phyloP scores from a whole-genome alignment of 2,329 filamentous ascomycete species.

The Blastomyces gilchristii region DNA sequence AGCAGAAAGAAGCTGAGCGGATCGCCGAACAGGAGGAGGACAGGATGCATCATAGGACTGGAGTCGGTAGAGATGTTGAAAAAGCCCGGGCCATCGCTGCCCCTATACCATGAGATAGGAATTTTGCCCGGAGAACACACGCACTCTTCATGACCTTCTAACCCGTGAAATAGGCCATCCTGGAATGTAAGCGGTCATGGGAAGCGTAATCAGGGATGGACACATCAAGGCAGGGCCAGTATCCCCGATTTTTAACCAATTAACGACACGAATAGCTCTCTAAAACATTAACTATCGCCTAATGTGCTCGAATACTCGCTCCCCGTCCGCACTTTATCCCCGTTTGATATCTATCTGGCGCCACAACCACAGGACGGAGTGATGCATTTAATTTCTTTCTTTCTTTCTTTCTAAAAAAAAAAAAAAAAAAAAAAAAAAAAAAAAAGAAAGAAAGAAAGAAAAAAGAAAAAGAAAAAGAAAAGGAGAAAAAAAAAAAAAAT shows the following conservation, averaged over 20 bases:
- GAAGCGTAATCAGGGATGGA: neutral
- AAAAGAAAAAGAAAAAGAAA: too few relatives aligned
- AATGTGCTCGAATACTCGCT: neutral
- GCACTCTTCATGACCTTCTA: neutral
- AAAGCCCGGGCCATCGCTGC: constrained; percentile 1
- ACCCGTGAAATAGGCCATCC: neutral
- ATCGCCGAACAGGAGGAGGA: constrained; percentile 26
- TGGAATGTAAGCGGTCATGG: neutral
- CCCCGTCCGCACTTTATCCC: neutral
- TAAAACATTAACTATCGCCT: neutral
- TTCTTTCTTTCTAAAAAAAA: neutral
- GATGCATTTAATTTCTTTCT: neutral
- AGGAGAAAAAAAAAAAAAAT: too few relatives aligned
- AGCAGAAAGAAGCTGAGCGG: constrained; percentile 18
- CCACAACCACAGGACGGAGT: neutral
- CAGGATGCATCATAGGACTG: constrained; percentile 8
- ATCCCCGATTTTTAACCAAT: neutral
- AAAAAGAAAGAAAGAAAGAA: too few relatives aligned
- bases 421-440: too few relatives aligned
- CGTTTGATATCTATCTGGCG: neutral
- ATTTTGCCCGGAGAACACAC: neutral
- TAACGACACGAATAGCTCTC: neutral
- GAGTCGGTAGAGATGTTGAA: constrained; percentile 1
- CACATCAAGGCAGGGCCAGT: neutral
- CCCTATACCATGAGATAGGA: constrained; percentile 1